Conservation (phyloP, 148 eudicot genomes). For the Talinum fruticosum region DNA sequence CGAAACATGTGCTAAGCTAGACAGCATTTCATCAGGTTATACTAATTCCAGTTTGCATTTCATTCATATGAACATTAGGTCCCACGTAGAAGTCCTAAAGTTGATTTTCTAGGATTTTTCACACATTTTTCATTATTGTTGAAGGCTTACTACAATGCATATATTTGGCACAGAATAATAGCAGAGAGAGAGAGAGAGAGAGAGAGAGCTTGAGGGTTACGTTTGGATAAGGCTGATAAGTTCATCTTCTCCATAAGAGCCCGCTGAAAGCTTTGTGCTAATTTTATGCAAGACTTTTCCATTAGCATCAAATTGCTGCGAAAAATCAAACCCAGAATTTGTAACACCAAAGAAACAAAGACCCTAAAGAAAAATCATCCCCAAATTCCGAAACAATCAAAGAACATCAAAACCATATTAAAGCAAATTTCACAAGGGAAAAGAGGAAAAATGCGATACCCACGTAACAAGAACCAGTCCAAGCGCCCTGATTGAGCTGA, state of each 20-base stretch:
- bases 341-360: neutral
- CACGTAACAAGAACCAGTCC: conserved; percentile 81
- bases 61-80: too few relatives aligned
- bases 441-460: neutral
- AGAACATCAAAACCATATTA: neutral
- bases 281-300: conserved; percentile 68
- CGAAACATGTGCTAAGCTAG: too few relatives aligned
- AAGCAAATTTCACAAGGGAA: neutral
- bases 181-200: neutral
- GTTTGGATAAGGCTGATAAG: conserved; percentile 92
- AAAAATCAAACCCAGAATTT: conserved; percentile 11
- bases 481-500: conserved; percentile 61
- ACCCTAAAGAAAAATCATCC: neutral
- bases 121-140: too few relatives aligned
- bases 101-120: too few relatives aligned
- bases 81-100: too few relatives aligned
- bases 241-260: conserved; percentile 83
- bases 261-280: conserved; percentile 64
- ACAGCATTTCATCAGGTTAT: too few relatives aligned
- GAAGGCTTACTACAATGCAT: too few relatives aligned
- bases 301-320: conserved; percentile 83
- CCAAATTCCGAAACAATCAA: neutral
- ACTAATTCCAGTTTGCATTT: too few relatives aligned
- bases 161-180: too few relatives aligned
- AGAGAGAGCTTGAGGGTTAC: conserved; percentile 38